phyloP scores from a whole-genome alignment of 768 basidiomycete genomes.

The Leccinum subgranulosum region DNA sequence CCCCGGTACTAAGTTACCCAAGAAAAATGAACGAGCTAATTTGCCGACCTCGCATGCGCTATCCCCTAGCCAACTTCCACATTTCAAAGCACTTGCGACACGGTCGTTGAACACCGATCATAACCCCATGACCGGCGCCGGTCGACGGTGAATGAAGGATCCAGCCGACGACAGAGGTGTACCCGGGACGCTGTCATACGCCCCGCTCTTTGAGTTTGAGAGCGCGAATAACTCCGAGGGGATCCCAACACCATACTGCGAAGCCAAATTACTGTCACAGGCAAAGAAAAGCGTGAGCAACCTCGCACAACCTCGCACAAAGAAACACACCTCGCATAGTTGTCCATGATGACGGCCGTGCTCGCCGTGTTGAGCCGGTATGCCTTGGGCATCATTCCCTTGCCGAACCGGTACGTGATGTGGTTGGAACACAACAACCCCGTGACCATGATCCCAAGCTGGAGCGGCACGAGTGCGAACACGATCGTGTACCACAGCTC shows the following conservation, averaged over 20 bases:
- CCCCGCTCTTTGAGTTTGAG: slow-evolving; percentile 52
- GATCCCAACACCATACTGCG: slow-evolving; percentile 66
- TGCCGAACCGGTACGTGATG: slow-evolving; percentile 83
- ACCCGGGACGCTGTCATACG: slow-evolving; percentile 32
- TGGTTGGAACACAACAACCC: slow-evolving; percentile 76
- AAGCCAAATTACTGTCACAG: slow-evolving; percentile 59
- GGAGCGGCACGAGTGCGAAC: slow-evolving; percentile 67
- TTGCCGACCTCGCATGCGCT: background rate
- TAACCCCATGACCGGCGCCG: background rate
- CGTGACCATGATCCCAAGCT: slow-evolving; percentile 59
- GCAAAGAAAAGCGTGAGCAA: background rate
- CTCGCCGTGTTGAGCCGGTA: slow-evolving; percentile 70
- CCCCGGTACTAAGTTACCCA: background rate
- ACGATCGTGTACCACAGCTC: slow-evolving; percentile 61
- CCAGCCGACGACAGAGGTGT: slow-evolving; percentile 25
- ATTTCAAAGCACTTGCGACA: background rate
- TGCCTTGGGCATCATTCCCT: slow-evolving; percentile 84
- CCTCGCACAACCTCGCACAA: background rate
- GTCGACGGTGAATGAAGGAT: background rate
- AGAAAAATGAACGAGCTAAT: background rate
- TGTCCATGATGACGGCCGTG: slow-evolving; percentile 84
- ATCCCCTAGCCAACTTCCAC: background rate
- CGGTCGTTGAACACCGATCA: background rate
- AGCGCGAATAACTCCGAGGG: slow-evolving; percentile 57
- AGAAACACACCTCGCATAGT: slow-evolving; percentile 64